A percentile compares a stretch with the other conserved stretches of the same genome.
Evolutionary conservation across 2,329 filamentous ascomycete genomes (phyloP).

Genomic region (Cryphonectria parasitica): DNA sequence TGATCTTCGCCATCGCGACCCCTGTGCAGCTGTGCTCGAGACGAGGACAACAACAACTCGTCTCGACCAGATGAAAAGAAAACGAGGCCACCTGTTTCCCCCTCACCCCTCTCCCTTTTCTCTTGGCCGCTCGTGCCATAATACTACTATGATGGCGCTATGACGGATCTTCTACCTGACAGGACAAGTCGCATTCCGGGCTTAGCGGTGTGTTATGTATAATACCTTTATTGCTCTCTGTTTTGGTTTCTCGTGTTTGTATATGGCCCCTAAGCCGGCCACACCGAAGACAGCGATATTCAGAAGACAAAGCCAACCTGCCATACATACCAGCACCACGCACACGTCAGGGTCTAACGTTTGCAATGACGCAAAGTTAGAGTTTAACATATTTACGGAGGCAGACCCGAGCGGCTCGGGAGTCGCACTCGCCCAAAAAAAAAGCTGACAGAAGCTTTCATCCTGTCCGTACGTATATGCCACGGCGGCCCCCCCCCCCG

Average conservation of each 20-base stretch:
- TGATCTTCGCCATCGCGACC: neutral
- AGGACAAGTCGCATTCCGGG: neutral
- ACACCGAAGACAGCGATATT: neutral
- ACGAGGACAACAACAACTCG: neutral
- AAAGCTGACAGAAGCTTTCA: neutral
- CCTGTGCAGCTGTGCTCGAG: neutral
- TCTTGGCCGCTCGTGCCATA: neutral
- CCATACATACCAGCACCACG: neutral
- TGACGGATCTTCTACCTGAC: neutral
- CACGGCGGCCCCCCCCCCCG: neutral
- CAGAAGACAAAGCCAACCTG: neutral
- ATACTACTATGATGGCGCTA: neutral
- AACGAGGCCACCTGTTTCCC: neutral
- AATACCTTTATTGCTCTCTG: too few relatives aligned
- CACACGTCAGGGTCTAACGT: neutral
- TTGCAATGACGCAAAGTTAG: neutral
- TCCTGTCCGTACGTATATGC: neutral
- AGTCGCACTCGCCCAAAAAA: neutral
- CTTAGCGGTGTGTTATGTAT: neutral
- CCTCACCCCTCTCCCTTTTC: neutral
- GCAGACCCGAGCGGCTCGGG: slow-evolving; percentile 4
- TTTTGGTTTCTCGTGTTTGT: neutral
- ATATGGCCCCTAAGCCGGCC: neutral
- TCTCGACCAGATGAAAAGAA: neutral
- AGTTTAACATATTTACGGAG: neutral